Conservation (phyloP, 2,329 filamentous ascomycete species). For the Cladosporium sp. region DNA sequence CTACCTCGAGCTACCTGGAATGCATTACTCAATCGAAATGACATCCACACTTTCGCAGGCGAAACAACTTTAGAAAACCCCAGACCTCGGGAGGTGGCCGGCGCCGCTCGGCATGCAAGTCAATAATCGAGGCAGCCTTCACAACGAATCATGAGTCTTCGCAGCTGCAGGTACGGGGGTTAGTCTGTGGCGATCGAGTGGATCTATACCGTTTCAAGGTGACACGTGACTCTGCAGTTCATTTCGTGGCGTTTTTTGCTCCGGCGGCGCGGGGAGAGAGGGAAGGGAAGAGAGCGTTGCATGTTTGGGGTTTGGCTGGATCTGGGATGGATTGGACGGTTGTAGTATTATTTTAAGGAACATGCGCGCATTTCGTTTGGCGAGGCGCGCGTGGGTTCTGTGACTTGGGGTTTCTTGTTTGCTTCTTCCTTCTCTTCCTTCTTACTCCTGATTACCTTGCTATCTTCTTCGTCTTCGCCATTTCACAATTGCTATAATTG, state of each 20-base stretch:
- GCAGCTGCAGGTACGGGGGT: conserved; percentile 13
- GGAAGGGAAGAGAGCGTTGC: conserved; percentile 6
- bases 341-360: conserved; percentile 12
- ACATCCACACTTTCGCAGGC: not conserved
- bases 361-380: conserved; percentile 10
- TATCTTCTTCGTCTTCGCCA: not conserved
- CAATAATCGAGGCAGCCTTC: not conserved
- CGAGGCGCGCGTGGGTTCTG: not conserved
- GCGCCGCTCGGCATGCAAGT: conserved; percentile 14
- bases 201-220: conserved; percentile 17
- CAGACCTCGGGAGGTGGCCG: not conserved
- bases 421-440: not conserved
- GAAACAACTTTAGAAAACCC: not conserved
- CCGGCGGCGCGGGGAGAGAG: not conserved
- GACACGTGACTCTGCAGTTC: conserved; percentile 19
- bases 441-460: not conserved
- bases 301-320: conserved; percentile 16
- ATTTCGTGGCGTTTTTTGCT: conserved; percentile 14
- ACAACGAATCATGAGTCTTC: conserved; percentile 7
- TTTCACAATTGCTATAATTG: conserved; percentile 3
- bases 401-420: not conserved
- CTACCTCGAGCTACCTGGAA: not conserved
- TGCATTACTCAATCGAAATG: conserved; percentile 12
- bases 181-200: not conserved
- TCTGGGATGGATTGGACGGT: conserved; percentile 1